Evolutionary conservation across 2,329 filamentous ascomycete species (phyloP).

Genomic region (Juglanconis oblonga): DNA sequence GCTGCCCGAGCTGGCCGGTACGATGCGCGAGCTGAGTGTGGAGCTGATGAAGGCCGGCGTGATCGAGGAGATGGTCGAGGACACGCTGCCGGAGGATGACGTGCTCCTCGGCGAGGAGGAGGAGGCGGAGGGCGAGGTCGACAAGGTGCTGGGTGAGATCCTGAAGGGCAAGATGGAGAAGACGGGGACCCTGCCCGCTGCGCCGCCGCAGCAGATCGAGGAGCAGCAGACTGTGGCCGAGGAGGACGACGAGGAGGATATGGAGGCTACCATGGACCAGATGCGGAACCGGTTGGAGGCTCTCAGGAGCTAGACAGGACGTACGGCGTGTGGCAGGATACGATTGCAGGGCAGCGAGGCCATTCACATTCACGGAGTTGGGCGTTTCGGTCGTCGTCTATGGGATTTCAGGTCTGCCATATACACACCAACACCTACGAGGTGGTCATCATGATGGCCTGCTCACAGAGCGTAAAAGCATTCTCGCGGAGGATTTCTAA

Average conservation of each 20-base stretch:
- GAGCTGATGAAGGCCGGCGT: slow-evolving; percentile 94
- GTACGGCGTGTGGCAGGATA: background rate
- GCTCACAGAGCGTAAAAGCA: background rate
- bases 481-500: background rate
- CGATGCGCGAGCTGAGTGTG: slow-evolving; percentile 82
- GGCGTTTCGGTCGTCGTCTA: slow-evolving; percentile 10
- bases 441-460: background rate
- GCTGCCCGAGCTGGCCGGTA: slow-evolving; percentile 80
- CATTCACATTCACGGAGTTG: slow-evolving; percentile 17
- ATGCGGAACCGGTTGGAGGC: slow-evolving; percentile 92
- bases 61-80: slow-evolving; percentile 95
- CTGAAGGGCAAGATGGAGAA: slow-evolving; percentile 77
- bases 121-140: slow-evolving; percentile 76
- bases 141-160: slow-evolving; percentile 89
- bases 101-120: slow-evolving; percentile 70
- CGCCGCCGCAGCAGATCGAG: slow-evolving; percentile 52
- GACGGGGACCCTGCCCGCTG: slow-evolving; percentile 51
- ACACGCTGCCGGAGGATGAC: slow-evolving; percentile 74
- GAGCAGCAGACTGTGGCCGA: slow-evolving; percentile 49
- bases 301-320: slow-evolving; percentile 68
- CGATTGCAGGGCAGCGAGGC: background rate
- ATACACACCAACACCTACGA: background rate
- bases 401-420: slow-evolving; percentile 8
- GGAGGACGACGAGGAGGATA: slow-evolving; percentile 77
- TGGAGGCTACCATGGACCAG: slow-evolving; percentile 86